Evolutionary conservation across 768 basidiomycete genomes (phyloP).

Genomic region (Podaxis sp.): DNA sequence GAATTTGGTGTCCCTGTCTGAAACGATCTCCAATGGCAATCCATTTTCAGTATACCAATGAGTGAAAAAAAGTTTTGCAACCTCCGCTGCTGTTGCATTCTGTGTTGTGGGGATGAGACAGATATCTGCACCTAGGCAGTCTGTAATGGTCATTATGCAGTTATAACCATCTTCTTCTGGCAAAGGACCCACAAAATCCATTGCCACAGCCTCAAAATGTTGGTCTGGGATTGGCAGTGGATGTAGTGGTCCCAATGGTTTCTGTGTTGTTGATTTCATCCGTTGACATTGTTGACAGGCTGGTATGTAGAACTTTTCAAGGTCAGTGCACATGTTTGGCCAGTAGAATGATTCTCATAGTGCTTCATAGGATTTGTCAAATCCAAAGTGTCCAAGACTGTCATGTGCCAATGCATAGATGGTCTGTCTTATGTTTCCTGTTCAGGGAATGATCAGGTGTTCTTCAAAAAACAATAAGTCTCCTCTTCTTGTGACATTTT

Average conservation of each 20-base stretch:
- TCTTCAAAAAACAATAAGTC: not conserved
- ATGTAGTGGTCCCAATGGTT: constrained; percentile 25
- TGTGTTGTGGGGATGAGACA: constrained; percentile 16
- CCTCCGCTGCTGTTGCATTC: constrained; percentile 17
- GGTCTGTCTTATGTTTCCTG: not conserved
- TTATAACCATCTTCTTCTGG: constrained; percentile 27
- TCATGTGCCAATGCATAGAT: not conserved
- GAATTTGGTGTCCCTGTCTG: not conserved
- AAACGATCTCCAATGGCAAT: constrained; percentile 26
- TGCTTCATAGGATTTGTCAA: not conserved
- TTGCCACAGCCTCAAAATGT: constrained; percentile 7
- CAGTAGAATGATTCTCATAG: not conserved
- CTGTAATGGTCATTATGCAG: constrained; percentile 17
- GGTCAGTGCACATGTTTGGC: not conserved
- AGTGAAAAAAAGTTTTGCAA: constrained; percentile 28
- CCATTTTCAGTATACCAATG: constrained; percentile 37
- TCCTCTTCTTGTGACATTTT: not conserved
- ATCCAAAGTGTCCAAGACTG: not conserved
- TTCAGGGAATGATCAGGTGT: not conserved
- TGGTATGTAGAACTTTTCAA: not conserved
- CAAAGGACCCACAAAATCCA: constrained; percentile 33
- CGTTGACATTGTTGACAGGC: not conserved
- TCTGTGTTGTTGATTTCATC: not conserved
- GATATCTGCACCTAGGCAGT: constrained; percentile 25
- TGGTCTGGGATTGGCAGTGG: constrained; percentile 24